These are phyloP conservation scores for Colletotrichum eremochloae DNA, from an alignment of 2,329 filamentous ascomycete genomes.

Conservation along the genomic window DNA sequence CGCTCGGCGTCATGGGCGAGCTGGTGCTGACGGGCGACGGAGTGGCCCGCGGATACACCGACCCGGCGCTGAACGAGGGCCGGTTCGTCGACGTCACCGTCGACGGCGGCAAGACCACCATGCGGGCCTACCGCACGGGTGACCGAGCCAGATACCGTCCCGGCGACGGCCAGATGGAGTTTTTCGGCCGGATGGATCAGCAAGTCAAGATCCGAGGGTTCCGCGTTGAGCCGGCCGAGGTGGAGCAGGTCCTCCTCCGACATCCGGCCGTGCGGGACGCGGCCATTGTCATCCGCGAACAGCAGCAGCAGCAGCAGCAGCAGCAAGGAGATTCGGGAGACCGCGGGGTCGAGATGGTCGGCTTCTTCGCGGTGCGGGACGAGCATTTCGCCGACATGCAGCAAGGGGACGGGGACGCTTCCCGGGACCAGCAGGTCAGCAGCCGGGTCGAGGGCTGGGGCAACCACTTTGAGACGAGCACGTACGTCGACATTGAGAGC, in stretches of 20 bases:
- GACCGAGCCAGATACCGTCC: slow-evolving; percentile 46
- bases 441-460: slow-evolving; percentile 44
- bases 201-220: slow-evolving; percentile 51
- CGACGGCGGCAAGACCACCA: neutral
- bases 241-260: slow-evolving; percentile 45
- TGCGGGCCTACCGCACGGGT: slow-evolving; percentile 47
- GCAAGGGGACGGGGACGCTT: neutral
- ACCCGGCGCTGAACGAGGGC: slow-evolving; percentile 29
- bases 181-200: slow-evolving; percentile 47
- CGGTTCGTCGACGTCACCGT: slow-evolving; percentile 43
- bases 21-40: slow-evolving; percentile 48
- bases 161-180: slow-evolving; percentile 45
- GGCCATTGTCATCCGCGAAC: slow-evolving; percentile 32
- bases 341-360: slow-evolving; percentile 14
- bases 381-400: neutral
- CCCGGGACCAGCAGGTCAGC: neutral
- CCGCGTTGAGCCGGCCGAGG: slow-evolving; percentile 48
- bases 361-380: slow-evolving; percentile 34
- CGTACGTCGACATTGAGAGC: slow-evolving; percentile 40
- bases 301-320: slow-evolving; percentile 1
- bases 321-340: slow-evolving; percentile 2
- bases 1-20: slow-evolving; percentile 48
- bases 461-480: slow-evolving; percentile 42
- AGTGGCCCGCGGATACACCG: slow-evolving; percentile 45
- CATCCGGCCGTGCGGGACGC: slow-evolving; percentile 42